phyloP scores from a whole-genome alignment of 2,329 filamentous ascomycete species.

The Verticillium zaregamsianum region DNA sequence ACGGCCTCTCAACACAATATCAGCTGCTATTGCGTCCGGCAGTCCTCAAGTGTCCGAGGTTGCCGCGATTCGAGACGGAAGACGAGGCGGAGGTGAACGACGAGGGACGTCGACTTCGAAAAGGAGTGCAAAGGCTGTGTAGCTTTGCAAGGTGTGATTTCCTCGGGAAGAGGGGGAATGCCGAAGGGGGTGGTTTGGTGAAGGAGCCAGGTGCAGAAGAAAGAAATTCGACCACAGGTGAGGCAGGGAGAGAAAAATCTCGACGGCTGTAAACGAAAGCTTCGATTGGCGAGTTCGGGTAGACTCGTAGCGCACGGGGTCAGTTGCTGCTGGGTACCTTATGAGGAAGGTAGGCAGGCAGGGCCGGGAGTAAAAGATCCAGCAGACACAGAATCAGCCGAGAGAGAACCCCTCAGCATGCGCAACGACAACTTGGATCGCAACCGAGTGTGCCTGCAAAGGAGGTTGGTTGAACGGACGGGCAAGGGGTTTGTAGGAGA shows the following conservation, averaged over 20 bases:
- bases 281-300: conserved; percentile 1
- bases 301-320: not conserved
- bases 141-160: not conserved
- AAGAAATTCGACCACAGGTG: not conserved
- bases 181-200: not conserved
- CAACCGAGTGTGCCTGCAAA: not conserved
- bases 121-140: not conserved
- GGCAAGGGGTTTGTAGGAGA: conserved; percentile 4
- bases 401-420: not conserved
- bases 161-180: not conserved
- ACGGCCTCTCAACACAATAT: not conserved
- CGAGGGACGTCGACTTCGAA: not conserved
- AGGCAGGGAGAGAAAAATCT: not conserved
- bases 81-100: not conserved
- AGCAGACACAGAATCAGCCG: not conserved
- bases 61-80: not conserved
- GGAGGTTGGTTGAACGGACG: not conserved
- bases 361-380: not conserved
- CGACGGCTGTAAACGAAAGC: not conserved
- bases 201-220: not conserved
- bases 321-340: not conserved
- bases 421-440: not conserved
- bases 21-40: not conserved
- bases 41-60: not conserved
- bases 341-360: not conserved